Conservation (phyloP, 2,329 filamentous ascomycete species). For the Pyrenophora seminiperda region DNA sequence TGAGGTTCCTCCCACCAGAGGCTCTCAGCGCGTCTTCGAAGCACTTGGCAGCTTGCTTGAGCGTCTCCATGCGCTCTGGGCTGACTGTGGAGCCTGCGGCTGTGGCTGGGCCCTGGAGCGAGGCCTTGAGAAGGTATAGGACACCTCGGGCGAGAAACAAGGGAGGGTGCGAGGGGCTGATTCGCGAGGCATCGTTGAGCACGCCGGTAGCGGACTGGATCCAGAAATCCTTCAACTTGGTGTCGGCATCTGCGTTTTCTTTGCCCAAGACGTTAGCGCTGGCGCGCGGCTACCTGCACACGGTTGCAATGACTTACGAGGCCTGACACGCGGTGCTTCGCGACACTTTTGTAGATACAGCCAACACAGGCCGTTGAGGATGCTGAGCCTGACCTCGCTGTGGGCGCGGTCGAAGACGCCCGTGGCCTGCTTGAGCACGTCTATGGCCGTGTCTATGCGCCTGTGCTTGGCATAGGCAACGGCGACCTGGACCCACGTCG, state of each 20-base stretch:
- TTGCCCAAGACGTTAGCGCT: constrained; percentile 1
- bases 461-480: constrained; percentile 95
- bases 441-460: constrained; percentile 82
- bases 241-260: constrained; percentile 64
- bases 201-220: constrained; percentile 87
- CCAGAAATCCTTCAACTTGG: constrained; percentile 91
- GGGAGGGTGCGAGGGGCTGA: constrained; percentile 90
- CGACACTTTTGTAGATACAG: constrained; percentile 88
- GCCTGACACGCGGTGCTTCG: constrained; percentile 71
- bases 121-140: constrained; percentile 83
- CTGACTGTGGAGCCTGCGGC: constrained; percentile 67
- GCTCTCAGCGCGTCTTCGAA: constrained; percentile 92
- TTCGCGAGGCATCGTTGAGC: constrained; percentile 91
- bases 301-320: constrained; percentile 49
- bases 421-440: constrained; percentile 73
- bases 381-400: constrained; percentile 81
- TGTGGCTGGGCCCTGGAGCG: constrained; percentile 77
- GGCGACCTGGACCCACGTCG: constrained; percentile 97
- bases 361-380: constrained; percentile 87
- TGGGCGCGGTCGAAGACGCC: constrained; percentile 71
- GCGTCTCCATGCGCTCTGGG: constrained; percentile 73
- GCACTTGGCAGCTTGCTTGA: constrained; percentile 85
- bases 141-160: constrained; percentile 91
- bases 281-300: not conserved
- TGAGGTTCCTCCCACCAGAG: constrained; percentile 84